phyloP scores from a whole-genome alignment of 2,329 filamentous ascomycete species.

The Fusarium lateritium region DNA sequence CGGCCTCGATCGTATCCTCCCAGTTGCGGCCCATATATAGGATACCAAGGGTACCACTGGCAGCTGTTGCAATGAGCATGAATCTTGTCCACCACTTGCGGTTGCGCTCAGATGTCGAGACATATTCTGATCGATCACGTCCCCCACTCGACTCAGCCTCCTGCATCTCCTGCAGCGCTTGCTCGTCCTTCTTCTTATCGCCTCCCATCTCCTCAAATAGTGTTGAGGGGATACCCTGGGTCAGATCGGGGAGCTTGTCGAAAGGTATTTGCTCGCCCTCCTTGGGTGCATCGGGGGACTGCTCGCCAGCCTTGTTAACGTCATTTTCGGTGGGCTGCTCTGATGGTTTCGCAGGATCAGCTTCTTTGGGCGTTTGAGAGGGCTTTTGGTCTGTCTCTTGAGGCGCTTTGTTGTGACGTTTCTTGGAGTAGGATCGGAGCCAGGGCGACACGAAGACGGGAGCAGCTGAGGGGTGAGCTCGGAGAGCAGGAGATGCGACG shows the following conservation, averaged over 20 bases:
- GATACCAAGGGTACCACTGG: constrained; percentile 69
- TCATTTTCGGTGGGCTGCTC: constrained; percentile 38
- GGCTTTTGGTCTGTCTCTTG: constrained; percentile 35
- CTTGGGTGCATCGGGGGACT: constrained; percentile 49
- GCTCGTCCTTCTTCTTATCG: constrained; percentile 53
- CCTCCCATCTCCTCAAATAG: constrained; percentile 80
- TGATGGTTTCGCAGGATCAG: constrained; percentile 34
- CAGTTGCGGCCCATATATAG: constrained; percentile 90
- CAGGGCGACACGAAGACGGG: constrained; percentile 46
- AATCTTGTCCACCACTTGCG: constrained; percentile 83
- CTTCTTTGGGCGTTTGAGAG: constrained; percentile 36
- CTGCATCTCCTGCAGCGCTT: constrained; percentile 55
- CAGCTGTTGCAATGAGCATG: constrained; percentile 74
- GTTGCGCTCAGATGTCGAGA: constrained; percentile 90
- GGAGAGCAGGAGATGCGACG: constrained; percentile 45
- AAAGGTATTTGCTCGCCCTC: constrained; percentile 65
- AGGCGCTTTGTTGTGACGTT: constrained; percentile 24
- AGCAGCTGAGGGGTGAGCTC: constrained; percentile 43
- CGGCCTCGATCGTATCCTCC: constrained; percentile 84
- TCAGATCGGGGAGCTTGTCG: constrained; percentile 87
- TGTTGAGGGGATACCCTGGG: constrained; percentile 94
- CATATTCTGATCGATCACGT: constrained; percentile 76
- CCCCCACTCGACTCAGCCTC: constrained; percentile 54
- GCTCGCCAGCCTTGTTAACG: constrained; percentile 40
- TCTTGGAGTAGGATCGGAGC: constrained; percentile 51